Percentiles rank a stretch among this genome's conserved stretches.
Conservation (phyloP, 1,284 basidiomycete genomes). For the Leccinum ponderosum region DNA sequence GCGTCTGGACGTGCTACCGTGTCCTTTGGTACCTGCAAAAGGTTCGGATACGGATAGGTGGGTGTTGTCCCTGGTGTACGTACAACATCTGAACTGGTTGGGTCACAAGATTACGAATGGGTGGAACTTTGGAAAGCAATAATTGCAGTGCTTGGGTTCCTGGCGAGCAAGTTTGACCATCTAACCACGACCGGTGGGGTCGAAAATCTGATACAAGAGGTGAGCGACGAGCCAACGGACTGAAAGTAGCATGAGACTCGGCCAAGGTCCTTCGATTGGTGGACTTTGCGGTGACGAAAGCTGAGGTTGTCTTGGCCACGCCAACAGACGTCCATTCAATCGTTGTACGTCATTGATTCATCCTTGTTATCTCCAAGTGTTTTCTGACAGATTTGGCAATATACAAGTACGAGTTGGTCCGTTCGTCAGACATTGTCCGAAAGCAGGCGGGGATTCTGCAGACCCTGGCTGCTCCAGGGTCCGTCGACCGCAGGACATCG, state of each 20-base stretch:
- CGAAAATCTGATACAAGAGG: conserved; percentile 53
- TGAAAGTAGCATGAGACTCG: background rate
- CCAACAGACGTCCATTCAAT: conserved; percentile 56
- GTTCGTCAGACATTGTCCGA: conserved; percentile 47
- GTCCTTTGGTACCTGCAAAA: conserved; percentile 56
- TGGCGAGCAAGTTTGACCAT: conserved; percentile 51
- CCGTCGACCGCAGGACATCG: conserved; percentile 21
- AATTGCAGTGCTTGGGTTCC: conserved; percentile 53
- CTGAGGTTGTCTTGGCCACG: conserved; percentile 16
- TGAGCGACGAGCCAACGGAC: conserved; percentile 23
- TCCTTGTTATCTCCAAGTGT: conserved; percentile 10
- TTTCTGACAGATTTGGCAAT: conserved; percentile 1
- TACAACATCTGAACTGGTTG: background rate
- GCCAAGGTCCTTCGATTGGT: conserved; percentile 50
- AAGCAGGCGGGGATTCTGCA: conserved; percentile 48
- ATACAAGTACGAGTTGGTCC: conserved; percentile 63
- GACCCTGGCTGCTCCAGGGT: conserved; percentile 36
- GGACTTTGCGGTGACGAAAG: conserved; percentile 41
- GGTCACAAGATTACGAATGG: conserved; percentile 59
- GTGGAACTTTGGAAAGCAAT: conserved; percentile 59
- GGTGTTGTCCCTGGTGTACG: conserved; percentile 8
- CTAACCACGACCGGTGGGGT: conserved; percentile 51
- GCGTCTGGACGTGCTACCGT: conserved; percentile 52
- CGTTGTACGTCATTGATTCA: conserved; percentile 45
- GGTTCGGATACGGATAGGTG: conserved; percentile 53